Evolutionary conservation across 2,329 filamentous ascomycete species (phyloP), one percentile per base, ranked within the genome.

Genomic region (Verticillium isaacii): DNA sequence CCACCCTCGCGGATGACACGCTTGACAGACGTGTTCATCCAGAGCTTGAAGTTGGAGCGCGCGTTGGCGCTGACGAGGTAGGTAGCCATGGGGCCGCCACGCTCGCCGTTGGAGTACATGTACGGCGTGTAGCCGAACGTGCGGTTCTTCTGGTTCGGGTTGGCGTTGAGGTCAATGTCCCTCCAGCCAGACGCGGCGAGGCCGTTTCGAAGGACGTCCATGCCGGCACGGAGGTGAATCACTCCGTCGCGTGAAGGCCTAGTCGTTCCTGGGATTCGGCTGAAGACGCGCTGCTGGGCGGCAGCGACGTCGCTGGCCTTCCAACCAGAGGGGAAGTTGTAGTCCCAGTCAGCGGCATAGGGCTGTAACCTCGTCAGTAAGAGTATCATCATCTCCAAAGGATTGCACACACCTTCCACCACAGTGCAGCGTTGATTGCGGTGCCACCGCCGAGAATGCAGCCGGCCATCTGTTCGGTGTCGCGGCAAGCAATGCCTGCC

Each of bases 261-360:
- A 56, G 84, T 84, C 0, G 88, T 91, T 36, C 89, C 89, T 0
- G 88, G 88, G 64, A 91, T 92, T n/a, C 88, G 83, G 39, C 79
- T 76, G 71, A 91, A 92, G 7, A 89, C 85, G 52, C 85, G 82
- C 32, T 82, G 74, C 6, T 87, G 84, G 1, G 89, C 84, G 29
- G 76, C 71, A 63, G 77, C 75, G 70, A 92, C 82, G 66, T 92
- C 88, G 6, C 75, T 71, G 19, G 85, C 80, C 73, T 89, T 87
- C 90, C 90, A 93, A 34, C 89, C 89, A 1, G 76, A 66, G 1
- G 90, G 90, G 77, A 90, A 93, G 72, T 89, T 89, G 71, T 84
- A 81, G 70, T 92, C 87, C 78, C 89, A 92, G 70, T 92, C 90
- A 8, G 77, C 71, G 5, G 83, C 79, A 63, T 87, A 84, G 0